A percentile compares a stretch with the other conserved stretches of the same genome.
phyloP scores from a whole-genome alignment of 176 grass and related monocot species.

The Carex pumila region DNA sequence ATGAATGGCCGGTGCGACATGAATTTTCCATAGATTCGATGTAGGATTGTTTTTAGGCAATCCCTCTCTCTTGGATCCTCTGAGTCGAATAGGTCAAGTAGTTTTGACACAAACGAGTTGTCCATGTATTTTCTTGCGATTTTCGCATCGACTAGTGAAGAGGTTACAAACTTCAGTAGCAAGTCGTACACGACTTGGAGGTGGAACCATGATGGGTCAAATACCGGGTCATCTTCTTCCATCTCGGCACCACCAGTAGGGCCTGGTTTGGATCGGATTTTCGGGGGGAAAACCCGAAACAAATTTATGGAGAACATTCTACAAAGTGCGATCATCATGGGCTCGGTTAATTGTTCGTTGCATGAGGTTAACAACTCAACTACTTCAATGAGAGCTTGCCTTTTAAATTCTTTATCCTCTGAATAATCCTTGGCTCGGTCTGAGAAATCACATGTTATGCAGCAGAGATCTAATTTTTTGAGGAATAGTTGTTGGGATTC shows the following conservation, averaged over 20 bases:
- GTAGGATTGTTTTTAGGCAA: constrained; percentile 70
- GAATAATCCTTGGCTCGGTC: constrained; percentile 67
- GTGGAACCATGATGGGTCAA: constrained; percentile 91
- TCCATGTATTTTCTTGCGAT: constrained; percentile 85
- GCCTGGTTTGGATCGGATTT: constrained; percentile 33
- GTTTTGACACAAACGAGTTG: constrained; percentile 55
- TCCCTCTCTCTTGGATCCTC: constrained; percentile 94
- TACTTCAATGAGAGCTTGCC: constrained; percentile 70
- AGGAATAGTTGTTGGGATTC: constrained; percentile 72
- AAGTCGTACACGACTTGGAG: constrained; percentile 89
- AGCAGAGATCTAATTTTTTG: constrained; percentile 81
- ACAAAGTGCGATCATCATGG: constrained; percentile 58
- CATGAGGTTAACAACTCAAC: constrained; percentile 50
- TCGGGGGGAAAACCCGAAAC: constrained; percentile 91
- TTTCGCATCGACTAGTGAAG: constrained; percentile 71
- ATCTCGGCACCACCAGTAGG: constrained; percentile 33
- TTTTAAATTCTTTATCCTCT: constrained; percentile 76
- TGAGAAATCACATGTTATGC: constrained; percentile 74
- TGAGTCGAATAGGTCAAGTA: constrained; percentile 89
- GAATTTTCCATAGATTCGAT: constrained; percentile 79
- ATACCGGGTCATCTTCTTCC: constrained; percentile 86
- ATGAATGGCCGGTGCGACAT: constrained; percentile 80
- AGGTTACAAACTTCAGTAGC: constrained; percentile 76
- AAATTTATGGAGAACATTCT: constrained; percentile 75
- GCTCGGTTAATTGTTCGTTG: constrained; percentile 69